A percentile compares a stretch with the other conserved stretches of the same genome.
Conservation (phyloP, 148 eudicot genomes). For the Salicornia ramosissima region DNA sequence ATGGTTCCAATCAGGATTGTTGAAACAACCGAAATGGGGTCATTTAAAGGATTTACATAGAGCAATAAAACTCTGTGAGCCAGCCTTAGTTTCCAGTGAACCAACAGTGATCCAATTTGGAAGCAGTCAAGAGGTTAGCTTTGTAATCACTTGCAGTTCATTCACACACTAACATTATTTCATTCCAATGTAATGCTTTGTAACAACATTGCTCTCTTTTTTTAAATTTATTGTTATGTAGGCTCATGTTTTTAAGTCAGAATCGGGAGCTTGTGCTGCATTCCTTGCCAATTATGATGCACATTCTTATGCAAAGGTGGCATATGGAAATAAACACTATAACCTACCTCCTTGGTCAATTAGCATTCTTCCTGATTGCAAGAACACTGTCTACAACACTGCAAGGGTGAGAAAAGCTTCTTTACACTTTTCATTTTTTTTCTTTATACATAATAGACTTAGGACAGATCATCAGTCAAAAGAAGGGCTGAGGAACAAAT, state of each 20-base stretch:
- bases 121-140: conserved; percentile 57
- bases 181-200: background rate
- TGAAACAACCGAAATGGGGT: conserved; percentile 79
- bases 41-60: conserved; percentile 73
- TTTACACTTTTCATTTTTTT: background rate
- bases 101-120: conserved; percentile 49
- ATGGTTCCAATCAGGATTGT: conserved; percentile 39
- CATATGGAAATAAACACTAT: conserved; percentile 45
- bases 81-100: conserved; percentile 57
- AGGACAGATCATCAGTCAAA: background rate
- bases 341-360: conserved; percentile 82
- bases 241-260: conserved; percentile 64
- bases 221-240: conserved; percentile 13
- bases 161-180: background rate
- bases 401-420: conserved; percentile 53
- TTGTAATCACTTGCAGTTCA: background rate
- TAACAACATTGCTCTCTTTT: background rate
- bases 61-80: conserved; percentile 81
- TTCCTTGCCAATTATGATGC: conserved; percentile 68
- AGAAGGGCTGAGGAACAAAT: background rate
- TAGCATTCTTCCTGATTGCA: conserved; percentile 94
- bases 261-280: conserved; percentile 75
- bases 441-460: too few species aligned
- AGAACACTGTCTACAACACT: conserved; percentile 64
- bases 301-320: conserved; percentile 43